Evolutionary conservation across 2,329 filamentous ascomycete genomes (phyloP).

Genomic region (Teratosphaeria zuluensis): DNA sequence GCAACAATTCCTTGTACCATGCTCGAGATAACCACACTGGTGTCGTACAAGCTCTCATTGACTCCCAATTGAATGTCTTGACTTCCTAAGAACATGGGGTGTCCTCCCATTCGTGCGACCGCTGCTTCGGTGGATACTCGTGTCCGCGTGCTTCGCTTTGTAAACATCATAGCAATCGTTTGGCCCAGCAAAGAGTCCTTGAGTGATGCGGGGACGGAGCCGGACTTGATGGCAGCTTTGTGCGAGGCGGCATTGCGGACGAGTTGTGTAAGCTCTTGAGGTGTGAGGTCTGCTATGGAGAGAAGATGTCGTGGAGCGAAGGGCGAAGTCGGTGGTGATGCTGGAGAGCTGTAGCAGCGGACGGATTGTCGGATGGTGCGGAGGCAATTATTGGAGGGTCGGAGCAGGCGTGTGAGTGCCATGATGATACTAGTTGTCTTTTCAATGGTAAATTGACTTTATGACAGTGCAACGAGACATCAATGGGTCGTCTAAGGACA

Average conservation of each 20-base stretch:
- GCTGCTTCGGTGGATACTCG: conserved; percentile 89
- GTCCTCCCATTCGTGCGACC: conserved; percentile 76
- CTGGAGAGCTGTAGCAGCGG: conserved; percentile 14
- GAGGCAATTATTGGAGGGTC: conserved; percentile 1
- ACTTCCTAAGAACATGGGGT: conserved; percentile 93
- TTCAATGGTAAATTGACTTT: not conserved
- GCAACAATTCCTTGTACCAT: conserved; percentile 41
- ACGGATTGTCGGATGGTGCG: conserved; percentile 10
- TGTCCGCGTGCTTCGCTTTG: conserved; percentile 87
- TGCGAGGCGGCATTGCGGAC: conserved; percentile 71
- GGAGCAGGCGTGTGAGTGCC: conserved; percentile 7
- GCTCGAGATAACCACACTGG: conserved; percentile 83
- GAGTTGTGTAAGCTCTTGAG: conserved; percentile 68
- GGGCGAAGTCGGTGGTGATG: conserved; percentile 38
- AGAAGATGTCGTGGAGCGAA: conserved; percentile 74
- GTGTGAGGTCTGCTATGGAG: conserved; percentile 77
- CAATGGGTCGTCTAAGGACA: not conserved
- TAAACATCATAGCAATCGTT: conserved; percentile 93
- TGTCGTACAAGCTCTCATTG: conserved; percentile 93
- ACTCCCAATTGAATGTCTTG: conserved; percentile 94
- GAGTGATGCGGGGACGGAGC: conserved; percentile 48
- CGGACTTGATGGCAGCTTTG: conserved; percentile 69
- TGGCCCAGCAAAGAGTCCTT: conserved; percentile 58
- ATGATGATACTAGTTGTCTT: conserved; percentile 6
- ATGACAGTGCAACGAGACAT: not conserved